These are phyloP conservation scores for Adenanthera pavonina DNA, from an alignment of 306 rosid genomes.

Conservation along the genomic window DNA sequence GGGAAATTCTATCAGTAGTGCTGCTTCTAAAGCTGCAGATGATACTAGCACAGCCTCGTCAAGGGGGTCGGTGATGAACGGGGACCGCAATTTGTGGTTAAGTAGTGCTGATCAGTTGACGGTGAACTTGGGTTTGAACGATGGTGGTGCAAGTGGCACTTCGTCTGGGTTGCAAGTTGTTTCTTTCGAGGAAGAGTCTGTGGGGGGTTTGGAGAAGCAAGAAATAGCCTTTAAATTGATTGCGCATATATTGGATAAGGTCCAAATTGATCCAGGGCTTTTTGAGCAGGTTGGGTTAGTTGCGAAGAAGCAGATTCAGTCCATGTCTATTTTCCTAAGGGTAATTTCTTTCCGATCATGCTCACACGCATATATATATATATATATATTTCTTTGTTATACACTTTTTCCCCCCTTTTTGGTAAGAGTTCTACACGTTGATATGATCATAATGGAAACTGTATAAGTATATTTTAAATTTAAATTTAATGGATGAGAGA, in stretches of 20 bases:
- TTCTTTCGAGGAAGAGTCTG: conserved; percentile 87
- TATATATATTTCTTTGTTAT: neutral
- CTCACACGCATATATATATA: neutral
- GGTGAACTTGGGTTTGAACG: conserved; percentile 60
- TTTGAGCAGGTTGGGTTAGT: conserved; percentile 83
- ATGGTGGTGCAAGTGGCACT: conserved; percentile 57
- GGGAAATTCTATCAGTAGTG: conserved; percentile 63
- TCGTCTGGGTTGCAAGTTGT: conserved; percentile 72
- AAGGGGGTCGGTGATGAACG: conserved; percentile 65
- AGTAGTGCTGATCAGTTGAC: conserved; percentile 74
- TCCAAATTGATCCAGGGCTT: conserved; percentile 60
- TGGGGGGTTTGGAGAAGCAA: conserved; percentile 88
- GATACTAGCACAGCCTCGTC: conserved; percentile 70
- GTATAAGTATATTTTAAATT: conserved; percentile 30
- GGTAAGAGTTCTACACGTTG: neutral
- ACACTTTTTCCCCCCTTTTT: too few species aligned
- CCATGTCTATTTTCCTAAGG: conserved; percentile 81
- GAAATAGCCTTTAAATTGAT: conserved; percentile 85
- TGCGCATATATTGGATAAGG: conserved; percentile 76
- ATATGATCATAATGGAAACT: conserved; percentile 2
- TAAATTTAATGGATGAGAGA: conserved; percentile 28
- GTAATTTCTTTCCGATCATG: conserved; percentile 41
- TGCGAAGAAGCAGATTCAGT: conserved; percentile 87
- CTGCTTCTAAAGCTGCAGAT: conserved; percentile 57
- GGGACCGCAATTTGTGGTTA: conserved; percentile 70